A percentile compares a stretch with the other conserved stretches of the same genome.
These are phyloP conservation scores for Arthrobotrys conoides DNA, from an alignment of 2,329 filamentous ascomycete genomes.

Conservation along the genomic window DNA sequence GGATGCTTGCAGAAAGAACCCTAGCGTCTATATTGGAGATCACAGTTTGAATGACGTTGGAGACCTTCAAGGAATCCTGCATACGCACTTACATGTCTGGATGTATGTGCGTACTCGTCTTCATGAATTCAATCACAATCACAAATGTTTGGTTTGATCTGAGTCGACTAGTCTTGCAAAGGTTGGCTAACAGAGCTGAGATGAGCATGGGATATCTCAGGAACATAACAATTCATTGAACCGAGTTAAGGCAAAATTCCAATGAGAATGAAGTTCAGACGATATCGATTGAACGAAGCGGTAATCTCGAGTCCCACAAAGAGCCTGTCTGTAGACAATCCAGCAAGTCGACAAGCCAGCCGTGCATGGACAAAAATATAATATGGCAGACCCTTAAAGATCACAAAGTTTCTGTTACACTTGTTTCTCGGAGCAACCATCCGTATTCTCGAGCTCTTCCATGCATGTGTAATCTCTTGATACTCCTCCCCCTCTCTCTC, in stretches of 20 bases:
- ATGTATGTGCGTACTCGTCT: too few relatives aligned
- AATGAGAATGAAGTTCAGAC: constrained; percentile 6
- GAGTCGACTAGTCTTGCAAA: background rate
- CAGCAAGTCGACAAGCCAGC: constrained; percentile 17
- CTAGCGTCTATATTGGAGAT: background rate
- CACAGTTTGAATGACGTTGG: constrained; percentile 43
- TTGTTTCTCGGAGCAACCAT: constrained; percentile 39
- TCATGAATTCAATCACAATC: too few relatives aligned
- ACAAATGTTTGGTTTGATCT: too few relatives aligned
- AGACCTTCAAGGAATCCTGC: background rate
- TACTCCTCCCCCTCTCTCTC: constrained; percentile 3
- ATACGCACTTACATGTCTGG: too few relatives aligned
- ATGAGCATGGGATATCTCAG: background rate
- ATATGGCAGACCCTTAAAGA: constrained; percentile 41
- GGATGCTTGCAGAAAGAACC: constrained; percentile 58
- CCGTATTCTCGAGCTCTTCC: constrained; percentile 57
- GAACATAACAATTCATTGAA: background rate
- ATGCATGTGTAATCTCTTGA: constrained; percentile 45
- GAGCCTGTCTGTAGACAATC: constrained; percentile 32
- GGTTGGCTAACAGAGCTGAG: background rate
- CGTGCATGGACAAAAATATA: background rate
- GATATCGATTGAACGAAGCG: background rate
- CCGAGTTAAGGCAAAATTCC: too few relatives aligned
- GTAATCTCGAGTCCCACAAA: constrained; percentile 19
- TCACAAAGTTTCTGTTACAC: constrained; percentile 61